Evolutionary conservation across 371 early-diverging fungal species (phyloP).

Genomic region (Mucor mucedo): DNA sequence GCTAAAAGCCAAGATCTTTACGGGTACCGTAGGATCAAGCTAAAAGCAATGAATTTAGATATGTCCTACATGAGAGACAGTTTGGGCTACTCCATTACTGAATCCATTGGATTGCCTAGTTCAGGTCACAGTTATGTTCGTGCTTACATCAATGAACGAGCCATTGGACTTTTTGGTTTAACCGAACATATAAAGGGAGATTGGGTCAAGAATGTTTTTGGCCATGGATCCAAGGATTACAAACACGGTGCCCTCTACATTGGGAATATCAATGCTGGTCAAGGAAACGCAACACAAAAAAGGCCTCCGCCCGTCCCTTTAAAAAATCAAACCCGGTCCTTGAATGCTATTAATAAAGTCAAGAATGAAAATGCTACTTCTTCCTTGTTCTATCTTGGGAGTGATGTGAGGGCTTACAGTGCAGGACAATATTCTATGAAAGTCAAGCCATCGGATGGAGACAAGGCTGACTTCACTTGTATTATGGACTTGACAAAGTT

Average conservation of each 20-base stretch:
- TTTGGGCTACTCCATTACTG: constrained; percentile 48
- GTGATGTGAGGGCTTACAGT: constrained; percentile 23
- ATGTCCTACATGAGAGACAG: constrained; percentile 56
- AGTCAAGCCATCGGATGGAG: constrained; percentile 9
- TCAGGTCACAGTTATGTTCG: constrained; percentile 44
- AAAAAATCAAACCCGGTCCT: no score
- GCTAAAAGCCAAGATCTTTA: constrained; percentile 30
- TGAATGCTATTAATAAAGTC: no score
- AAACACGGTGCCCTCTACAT: constrained; percentile 27
- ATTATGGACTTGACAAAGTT: constrained; percentile 24
- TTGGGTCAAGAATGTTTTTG: constrained; percentile 42
- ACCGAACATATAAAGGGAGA: constrained; percentile 36
- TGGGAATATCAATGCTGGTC: constrained; percentile 28
- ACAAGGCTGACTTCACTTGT: constrained; percentile 12
- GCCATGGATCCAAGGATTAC: constrained; percentile 28
- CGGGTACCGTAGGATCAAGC: constrained; percentile 37
- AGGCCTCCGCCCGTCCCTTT: no score
- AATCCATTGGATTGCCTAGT: constrained; percentile 48
- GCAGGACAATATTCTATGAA: constrained; percentile 11
- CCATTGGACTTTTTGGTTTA: constrained; percentile 41
- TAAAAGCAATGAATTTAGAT: constrained; percentile 42
- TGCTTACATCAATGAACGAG: constrained; percentile 36
- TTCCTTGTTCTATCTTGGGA: constrained; percentile 29
- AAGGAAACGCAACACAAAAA: constrained; percentile 12
- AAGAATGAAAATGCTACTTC: not conserved